Evolutionary conservation across 805 yeast genomes (phyloP), one percentile per base, ranked within the genome.

Genomic region (Ogataea nonfermentans): DNA sequence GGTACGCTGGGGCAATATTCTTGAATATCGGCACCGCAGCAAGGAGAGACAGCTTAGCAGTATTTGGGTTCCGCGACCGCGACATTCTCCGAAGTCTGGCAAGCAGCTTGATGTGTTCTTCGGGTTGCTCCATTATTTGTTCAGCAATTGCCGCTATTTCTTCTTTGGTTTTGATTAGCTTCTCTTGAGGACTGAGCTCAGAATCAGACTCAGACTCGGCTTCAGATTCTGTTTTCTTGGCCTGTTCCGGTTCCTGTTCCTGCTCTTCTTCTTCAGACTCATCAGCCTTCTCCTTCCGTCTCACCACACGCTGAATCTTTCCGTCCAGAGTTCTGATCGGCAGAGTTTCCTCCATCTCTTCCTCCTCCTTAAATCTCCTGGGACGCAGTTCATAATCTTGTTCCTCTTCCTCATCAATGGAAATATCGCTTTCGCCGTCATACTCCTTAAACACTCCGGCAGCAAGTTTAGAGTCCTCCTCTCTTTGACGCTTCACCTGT

Each of bases 1-100:
- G 76, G 62, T 91, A 91, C 6, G 93, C 82, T 2, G 99, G 99
- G 1, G 93, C 80, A 32, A 93, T 75, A 40, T 83, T 75, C 52
- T 86, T 87, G 71, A 87, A 87, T 3, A 88, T 85, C 0, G 95
- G 87, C 2, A 88, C 82, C 44, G 90, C 71, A 0, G 98, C 82
- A 46, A 88, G 66, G 44, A 89, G 66, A 0, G 96, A 75, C 38
- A 89, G 68, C 61, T 84, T 84, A 25, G 79, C 67, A 2, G 85
- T 79, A 53, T 74, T 82, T 40, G 76, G 68, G 49, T 83, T 80
- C 49, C 73, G 74, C 2, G 93, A 81, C 41, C 68, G 73, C 0
- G 86, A 71, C 88, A 84, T 83, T 50, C 73, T 78, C 37, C 85
- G 67, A 35, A 85, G 68, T 56, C 90, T 76, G 2, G 84, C 72